phyloP scores from a whole-genome alignment of 2,329 filamentous ascomycete genomes.

The Alternaria novae-zelandiae region DNA sequence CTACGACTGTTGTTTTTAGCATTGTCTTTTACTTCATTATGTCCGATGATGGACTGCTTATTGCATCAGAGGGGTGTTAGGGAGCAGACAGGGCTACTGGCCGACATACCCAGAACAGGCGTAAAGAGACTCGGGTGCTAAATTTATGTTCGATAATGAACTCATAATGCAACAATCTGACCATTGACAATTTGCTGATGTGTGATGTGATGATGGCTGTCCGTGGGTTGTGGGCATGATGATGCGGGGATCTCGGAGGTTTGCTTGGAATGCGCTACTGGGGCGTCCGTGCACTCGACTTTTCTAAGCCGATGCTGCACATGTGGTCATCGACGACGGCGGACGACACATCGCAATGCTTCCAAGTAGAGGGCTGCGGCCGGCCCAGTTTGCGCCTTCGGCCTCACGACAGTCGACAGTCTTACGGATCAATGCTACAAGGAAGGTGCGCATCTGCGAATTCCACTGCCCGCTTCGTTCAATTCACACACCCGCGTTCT shows the following conservation, averaged over 20 bases:
- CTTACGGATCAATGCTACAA: conserved; percentile 30
- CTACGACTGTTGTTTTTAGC: conserved; percentile 10
- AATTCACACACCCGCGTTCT: conserved; percentile 12
- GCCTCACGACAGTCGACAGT: conserved; percentile 30
- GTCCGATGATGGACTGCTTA: neutral
- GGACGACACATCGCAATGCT: conserved; percentile 52
- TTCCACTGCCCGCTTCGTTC: neutral
- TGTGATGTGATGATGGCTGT: neutral
- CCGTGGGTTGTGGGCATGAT: neutral
- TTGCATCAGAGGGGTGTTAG: conserved; percentile 23
- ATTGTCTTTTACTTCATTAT: conserved; percentile 16
- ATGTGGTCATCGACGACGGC: conserved; percentile 16
- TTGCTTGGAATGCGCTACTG: conserved; percentile 1
- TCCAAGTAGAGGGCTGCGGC: conserved; percentile 56
- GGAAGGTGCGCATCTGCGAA: conserved; percentile 39
- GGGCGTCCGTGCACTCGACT: conserved; percentile 17
- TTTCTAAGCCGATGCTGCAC: conserved; percentile 26
- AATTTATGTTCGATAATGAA: conserved; percentile 13
- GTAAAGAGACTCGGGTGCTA: conserved; percentile 11
- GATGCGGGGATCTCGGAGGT: conserved; percentile 22
- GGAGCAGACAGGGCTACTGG: conserved; percentile 9
- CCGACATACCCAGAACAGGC: conserved; percentile 30
- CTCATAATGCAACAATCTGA: conserved; percentile 11
- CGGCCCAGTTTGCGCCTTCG: conserved; percentile 36
- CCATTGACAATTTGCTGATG: neutral